A percentile compares a stretch with the other conserved stretches of the same genome.
Evolutionary conservation across 1,284 basidiomycete species (phyloP).

Genomic region (Tilletiaria anomala): DNA sequence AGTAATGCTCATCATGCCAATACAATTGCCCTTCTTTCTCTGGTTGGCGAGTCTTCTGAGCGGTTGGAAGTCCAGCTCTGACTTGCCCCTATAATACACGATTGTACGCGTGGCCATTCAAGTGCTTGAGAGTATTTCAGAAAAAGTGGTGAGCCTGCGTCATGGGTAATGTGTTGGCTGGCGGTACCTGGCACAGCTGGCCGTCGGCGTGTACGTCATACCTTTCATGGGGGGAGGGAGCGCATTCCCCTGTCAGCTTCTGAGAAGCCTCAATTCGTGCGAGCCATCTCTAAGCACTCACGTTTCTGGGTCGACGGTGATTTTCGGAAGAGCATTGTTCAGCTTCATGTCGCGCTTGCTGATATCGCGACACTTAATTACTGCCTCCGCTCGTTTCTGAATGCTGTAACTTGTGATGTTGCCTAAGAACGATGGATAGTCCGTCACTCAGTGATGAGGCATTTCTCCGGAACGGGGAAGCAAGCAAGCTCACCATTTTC

Average conservation of each 20-base stretch:
- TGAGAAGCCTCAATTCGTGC: too few species aligned
- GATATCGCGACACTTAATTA: slow-evolving; percentile 60
- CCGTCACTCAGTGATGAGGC: neutral
- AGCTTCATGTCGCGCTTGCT: slow-evolving; percentile 84
- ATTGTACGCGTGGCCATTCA: too few species aligned
- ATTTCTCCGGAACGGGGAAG: slow-evolving; percentile 3
- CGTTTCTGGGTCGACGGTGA: slow-evolving; percentile 81
- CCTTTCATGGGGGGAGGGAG: neutral
- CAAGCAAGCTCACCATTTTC: slow-evolving; percentile 47
- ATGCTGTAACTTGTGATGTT: slow-evolving; percentile 58
- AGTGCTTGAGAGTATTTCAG: too few species aligned
- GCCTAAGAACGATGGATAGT: slow-evolving; percentile 35
- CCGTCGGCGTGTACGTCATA: slow-evolving; percentile 39
- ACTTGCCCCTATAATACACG: too few species aligned
- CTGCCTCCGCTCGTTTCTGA: slow-evolving; percentile 59
- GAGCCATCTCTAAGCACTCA: slow-evolving; percentile 4
- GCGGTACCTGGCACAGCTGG: slow-evolving; percentile 41
- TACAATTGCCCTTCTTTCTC: too few species aligned
- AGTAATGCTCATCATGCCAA: too few species aligned
- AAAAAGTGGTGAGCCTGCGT: neutral
- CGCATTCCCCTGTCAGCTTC: too few species aligned
- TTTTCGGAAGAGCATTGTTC: slow-evolving; percentile 65
- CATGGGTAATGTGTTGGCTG: neutral
- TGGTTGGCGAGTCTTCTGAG: too few species aligned
- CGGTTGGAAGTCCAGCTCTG: too few species aligned